Percentiles rank a stretch among this genome's conserved stretches.
These are phyloP conservation scores for Aspergillus sp. DNA, from an alignment of 2,329 filamentous ascomycete genomes.

Conservation along the genomic window DNA sequence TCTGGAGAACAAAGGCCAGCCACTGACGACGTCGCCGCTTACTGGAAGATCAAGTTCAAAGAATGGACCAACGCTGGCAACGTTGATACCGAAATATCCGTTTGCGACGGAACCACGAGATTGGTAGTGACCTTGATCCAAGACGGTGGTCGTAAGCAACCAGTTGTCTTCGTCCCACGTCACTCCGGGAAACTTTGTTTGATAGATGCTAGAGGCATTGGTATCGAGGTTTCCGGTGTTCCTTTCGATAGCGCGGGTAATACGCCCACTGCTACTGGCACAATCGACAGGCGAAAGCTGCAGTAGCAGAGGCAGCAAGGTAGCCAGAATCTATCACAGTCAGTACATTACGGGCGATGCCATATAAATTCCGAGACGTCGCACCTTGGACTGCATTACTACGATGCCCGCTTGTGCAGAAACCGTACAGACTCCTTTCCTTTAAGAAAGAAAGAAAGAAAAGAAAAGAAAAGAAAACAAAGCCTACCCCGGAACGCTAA, in stretches of 20 bases:
- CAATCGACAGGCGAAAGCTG: not conserved
- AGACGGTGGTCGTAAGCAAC: constrained; percentile 46
- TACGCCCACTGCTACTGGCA: not conserved
- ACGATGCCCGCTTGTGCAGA: too few species aligned
- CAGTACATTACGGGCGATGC: not conserved
- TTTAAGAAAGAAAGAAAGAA: too few species aligned
- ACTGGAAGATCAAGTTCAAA: constrained; percentile 51
- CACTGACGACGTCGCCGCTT: constrained; percentile 51
- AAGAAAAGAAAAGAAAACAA: too few species aligned
- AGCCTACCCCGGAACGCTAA: not conserved
- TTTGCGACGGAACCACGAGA: constrained; percentile 56
- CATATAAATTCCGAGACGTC: not conserved
- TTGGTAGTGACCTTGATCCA: constrained; percentile 55
- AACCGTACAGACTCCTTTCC: too few species aligned
- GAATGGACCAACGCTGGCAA: constrained; percentile 58
- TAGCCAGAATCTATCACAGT: not conserved
- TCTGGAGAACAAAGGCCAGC: constrained; percentile 60
- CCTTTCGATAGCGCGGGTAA: constrained; percentile 10
- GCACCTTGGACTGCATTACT: not conserved
- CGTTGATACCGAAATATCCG: constrained; percentile 58
- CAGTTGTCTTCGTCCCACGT: constrained; percentile 56
- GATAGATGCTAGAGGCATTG: constrained; percentile 30
- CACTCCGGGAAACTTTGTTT: constrained; percentile 47
- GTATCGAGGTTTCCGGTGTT: constrained; percentile 6
- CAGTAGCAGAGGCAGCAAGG: not conserved